Base-by-base conservation (phyloP, 1,284 basidiomycete species). In the Cystobasidium sp. region DNA sequence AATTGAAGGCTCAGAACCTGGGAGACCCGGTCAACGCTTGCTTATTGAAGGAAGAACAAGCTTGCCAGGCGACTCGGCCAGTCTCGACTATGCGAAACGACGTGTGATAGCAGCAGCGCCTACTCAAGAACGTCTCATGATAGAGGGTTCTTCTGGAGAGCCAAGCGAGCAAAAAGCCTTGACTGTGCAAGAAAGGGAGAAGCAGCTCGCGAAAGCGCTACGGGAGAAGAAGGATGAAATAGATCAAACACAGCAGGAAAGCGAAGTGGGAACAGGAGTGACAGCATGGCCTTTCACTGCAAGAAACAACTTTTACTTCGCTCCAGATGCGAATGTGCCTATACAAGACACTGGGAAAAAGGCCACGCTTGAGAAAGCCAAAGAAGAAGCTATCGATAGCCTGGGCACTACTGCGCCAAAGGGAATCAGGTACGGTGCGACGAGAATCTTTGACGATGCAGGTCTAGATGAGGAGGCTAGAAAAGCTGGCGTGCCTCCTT, bases 241-340 rank as follows among this genome's bases (percentile, higher is more conserved):
- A 75, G 41, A 79, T 79, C 9, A 81, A 56, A 82, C 65, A 3
- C 31, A 72, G 44, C 64, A 58, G 39, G 74, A 74, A 39, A 73
- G 68, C 31, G 72, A 76, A 55, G 62, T 72, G 37, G 72, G 77
- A 49, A 74, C 73, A 9, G 61, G 58, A n/a, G 89, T 92, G 39
- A 88, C 92, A 77, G 90, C 88, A 0, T 96, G 93, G 93, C 88
- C 87, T 61, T 96, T 94, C 86, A 94, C 90, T 86, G 93, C 91
- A 41, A 88, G 94, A 72, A 97, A 97, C 84, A 88, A 90, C 8
- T 86, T 97, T 68, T 95, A 96, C 92, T 97, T 95, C 80, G 82
- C 90, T 0, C 94, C 94, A 1, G 94, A 96, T 80, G 92, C 92
- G 39, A 90, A 97, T 80, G 84, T 87, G 41, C 47, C 72, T 16